These are phyloP conservation scores for Iris pallida DNA, from an alignment of 116 monocot species.

Conservation along the genomic window DNA sequence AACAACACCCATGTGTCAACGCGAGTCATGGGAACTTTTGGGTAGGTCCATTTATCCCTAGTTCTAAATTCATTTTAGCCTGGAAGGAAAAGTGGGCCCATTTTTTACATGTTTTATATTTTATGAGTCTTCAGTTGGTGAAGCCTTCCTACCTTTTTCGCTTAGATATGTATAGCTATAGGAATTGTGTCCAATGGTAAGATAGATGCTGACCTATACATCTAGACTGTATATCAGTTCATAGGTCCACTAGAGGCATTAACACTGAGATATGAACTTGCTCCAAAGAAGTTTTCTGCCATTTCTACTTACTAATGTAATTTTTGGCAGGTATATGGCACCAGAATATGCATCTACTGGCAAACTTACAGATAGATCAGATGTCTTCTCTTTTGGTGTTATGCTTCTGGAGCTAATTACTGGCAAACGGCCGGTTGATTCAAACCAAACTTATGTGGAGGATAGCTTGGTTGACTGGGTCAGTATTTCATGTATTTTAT, in stretches of 20 bases:
- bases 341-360: slow-evolving; percentile 84
- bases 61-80: too few species aligned
- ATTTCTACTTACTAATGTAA: not conserved
- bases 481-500: slow-evolving; percentile 2
- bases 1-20: slow-evolving; percentile 66
- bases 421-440: slow-evolving; percentile 52
- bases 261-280: too few species aligned
- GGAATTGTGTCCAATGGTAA: too few species aligned
- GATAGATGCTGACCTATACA: too few species aligned
- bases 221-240: too few species aligned
- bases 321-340: slow-evolving; percentile 60
- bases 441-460: slow-evolving; percentile 39
- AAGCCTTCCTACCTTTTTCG: too few species aligned
- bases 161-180: too few species aligned
- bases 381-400: slow-evolving; percentile 84
- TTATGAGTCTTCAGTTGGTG: too few species aligned
- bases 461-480: slow-evolving; percentile 76
- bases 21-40: slow-evolving; percentile 76
- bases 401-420: slow-evolving; percentile 86
- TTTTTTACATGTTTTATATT: too few species aligned
- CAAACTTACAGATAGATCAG: slow-evolving; percentile 80
- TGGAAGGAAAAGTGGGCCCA: too few species aligned
- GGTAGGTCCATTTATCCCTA: slow-evolving; percentile 22
- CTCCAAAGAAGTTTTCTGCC: not conserved
- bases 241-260: too few species aligned